A percentile compares a stretch with the other conserved stretches of the same genome.
Evolutionary conservation across 2,329 filamentous ascomycete genomes (phyloP).

Genomic region (Parascedosporium putredinis): DNA sequence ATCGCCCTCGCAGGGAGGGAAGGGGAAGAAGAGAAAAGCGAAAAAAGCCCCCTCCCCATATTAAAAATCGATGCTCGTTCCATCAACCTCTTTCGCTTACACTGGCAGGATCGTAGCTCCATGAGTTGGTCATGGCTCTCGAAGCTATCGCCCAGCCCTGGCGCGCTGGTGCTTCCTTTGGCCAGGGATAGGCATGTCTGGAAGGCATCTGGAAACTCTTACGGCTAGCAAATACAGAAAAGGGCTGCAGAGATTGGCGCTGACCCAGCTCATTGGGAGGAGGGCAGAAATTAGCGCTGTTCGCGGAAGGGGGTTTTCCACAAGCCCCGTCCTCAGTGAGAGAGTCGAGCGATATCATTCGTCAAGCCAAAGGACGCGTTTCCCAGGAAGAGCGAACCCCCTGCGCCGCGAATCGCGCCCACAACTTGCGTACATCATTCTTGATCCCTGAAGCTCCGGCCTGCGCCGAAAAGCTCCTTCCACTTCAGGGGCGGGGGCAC

Average conservation of each 20-base stretch:
- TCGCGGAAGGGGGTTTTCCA: not conserved
- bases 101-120: too few relatives aligned
- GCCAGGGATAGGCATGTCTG: not conserved
- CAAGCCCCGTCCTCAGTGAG: not conserved
- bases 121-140: too few relatives aligned
- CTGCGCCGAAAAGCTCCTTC: not conserved
- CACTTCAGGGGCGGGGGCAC: too few relatives aligned
- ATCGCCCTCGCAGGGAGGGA: too few relatives aligned
- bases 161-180: not conserved
- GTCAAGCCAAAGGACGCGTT: not conserved
- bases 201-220: not conserved
- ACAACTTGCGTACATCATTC: not conserved
- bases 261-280: too few relatives aligned
- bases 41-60: too few relatives aligned
- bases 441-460: not conserved
- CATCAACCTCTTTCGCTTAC: not conserved
- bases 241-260: too few relatives aligned
- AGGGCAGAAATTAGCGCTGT: too few relatives aligned
- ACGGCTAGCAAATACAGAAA: too few relatives aligned
- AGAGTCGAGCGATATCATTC: not conserved
- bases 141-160: too few relatives aligned
- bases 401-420: not conserved
- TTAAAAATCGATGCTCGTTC: too few relatives aligned
- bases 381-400: not conserved
- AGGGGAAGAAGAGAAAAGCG: too few relatives aligned